Evolutionary conservation across 139 green algal genomes (phyloP).

Genomic region (Tetraselmis chui): DNA sequence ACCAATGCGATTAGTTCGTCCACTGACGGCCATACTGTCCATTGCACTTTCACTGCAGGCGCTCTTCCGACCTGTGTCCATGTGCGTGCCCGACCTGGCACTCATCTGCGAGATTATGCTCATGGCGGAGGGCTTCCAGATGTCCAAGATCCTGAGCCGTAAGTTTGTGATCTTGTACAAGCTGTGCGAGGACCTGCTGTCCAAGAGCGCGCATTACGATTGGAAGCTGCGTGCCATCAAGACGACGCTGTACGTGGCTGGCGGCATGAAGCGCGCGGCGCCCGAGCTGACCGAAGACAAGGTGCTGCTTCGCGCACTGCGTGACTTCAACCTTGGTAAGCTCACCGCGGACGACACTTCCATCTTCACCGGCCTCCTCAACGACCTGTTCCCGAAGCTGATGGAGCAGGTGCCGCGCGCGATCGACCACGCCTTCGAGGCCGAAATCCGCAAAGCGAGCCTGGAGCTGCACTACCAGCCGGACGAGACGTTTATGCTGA

Average conservation of each 20-base stretch:
- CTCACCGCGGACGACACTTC: constrained; percentile 77
- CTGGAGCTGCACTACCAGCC: constrained; percentile 76
- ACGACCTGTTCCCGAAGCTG: constrained; percentile 87
- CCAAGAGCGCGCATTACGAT: constrained; percentile 79
- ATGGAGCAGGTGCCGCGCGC: constrained; percentile 72
- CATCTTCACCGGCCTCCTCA: constrained; percentile 90
- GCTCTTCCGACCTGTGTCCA: constrained; percentile 89
- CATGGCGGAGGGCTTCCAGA: constrained; percentile 90
- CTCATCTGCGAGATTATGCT: constrained; percentile 96
- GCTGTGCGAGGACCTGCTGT: constrained; percentile 87
- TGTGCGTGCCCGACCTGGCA: constrained; percentile 78
- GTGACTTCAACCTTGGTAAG: constrained; percentile 95
- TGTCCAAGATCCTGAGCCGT: constrained; percentile 73
- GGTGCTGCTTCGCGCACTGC: constrained; percentile 80
- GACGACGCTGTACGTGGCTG: constrained; percentile 90
- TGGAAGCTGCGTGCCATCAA: constrained; percentile 98
- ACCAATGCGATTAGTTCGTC: too few species aligned
- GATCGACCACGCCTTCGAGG: constrained; percentile 69
- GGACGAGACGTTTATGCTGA: constrained; percentile 82
- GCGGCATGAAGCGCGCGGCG: constrained; percentile 81
- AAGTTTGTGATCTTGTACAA: constrained; percentile 94
- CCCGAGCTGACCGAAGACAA: constrained; percentile 85
- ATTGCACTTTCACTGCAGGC: constrained; percentile 27
- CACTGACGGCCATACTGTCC: too few species aligned
- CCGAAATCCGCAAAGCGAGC: constrained; percentile 46